phyloP scores from a whole-genome alignment of 2,329 filamentous ascomycete genomes.

The Fusarium subtropicale region DNA sequence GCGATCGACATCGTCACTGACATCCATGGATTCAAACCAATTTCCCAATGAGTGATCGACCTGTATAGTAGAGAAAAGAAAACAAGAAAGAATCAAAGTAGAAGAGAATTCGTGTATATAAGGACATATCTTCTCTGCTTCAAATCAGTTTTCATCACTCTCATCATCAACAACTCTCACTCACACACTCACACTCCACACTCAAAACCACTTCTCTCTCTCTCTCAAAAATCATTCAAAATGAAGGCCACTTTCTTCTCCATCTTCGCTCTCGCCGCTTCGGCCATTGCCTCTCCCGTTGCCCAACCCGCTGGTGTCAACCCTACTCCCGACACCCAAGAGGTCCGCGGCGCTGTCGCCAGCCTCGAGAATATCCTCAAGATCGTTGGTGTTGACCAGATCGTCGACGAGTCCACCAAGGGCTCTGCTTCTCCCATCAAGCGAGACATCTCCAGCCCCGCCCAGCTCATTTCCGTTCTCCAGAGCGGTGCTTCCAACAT shows the following conservation, averaged over 20 bases:
- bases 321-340: constrained; percentile 1
- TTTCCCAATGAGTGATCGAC: background rate
- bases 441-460: constrained; percentile 1
- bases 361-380: constrained; percentile 1
- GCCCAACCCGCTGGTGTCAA: background rate
- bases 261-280: constrained; percentile 39
- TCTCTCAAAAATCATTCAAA: constrained; percentile 16
- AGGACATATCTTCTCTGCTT: background rate
- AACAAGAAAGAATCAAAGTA: background rate
- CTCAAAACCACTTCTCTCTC: constrained; percentile 1
- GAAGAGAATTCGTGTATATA: constrained; percentile 8
- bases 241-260: constrained; percentile 47
- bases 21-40: background rate
- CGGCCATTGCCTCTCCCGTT: constrained; percentile 40
- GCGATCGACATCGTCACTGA: constrained; percentile 24
- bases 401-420: constrained; percentile 1
- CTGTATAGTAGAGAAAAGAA: background rate
- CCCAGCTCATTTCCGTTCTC: constrained; percentile 18
- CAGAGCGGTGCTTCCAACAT: constrained; percentile 3
- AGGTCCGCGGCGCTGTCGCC: constrained; percentile 10
- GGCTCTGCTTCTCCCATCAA: constrained; percentile 2
- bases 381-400: constrained; percentile 5
- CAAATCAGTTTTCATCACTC: constrained; percentile 4
- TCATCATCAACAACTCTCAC: constrained; percentile 12
- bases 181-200: constrained; percentile 1